Conservation (phyloP, 306 rosid genomes). For the Dicorynia guianensis region DNA sequence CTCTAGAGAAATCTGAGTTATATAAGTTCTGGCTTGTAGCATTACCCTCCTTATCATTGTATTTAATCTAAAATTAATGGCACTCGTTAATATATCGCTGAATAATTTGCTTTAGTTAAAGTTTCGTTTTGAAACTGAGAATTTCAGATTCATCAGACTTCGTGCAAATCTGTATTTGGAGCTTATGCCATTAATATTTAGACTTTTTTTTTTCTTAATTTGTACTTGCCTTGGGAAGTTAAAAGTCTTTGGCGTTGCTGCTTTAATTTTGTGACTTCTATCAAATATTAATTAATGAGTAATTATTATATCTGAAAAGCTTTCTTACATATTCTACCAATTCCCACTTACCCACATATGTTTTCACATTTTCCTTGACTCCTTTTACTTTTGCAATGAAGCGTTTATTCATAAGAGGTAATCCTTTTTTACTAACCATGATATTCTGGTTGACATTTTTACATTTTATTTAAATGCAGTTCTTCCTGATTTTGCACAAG, state of each 20-base stretch:
- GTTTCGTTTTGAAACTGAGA: too few species aligned
- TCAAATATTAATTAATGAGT: background rate
- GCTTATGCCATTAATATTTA: background rate
- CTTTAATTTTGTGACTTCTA: background rate
- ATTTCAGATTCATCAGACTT: background rate
- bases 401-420: background rate
- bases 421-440: background rate
- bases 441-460: conserved; percentile 17
- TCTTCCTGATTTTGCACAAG: conserved; percentile 90
- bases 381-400: background rate
- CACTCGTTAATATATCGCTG: background rate
- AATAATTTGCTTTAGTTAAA: background rate
- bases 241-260: background rate
- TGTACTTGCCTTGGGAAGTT: too few species aligned
- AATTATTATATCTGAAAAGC: background rate
- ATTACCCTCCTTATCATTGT: background rate
- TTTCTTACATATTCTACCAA: background rate
- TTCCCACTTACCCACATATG: conserved; percentile 10
- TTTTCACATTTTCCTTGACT: background rate
- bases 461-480: conserved; percentile 61
- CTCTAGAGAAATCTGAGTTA: background rate
- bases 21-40: background rate
- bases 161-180: background rate
- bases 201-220: too few species aligned
- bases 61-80: conserved; percentile 9